phyloP scores from a whole-genome alignment of 352 stramenopile species.

The Globisporangium megalacanthum region DNA sequence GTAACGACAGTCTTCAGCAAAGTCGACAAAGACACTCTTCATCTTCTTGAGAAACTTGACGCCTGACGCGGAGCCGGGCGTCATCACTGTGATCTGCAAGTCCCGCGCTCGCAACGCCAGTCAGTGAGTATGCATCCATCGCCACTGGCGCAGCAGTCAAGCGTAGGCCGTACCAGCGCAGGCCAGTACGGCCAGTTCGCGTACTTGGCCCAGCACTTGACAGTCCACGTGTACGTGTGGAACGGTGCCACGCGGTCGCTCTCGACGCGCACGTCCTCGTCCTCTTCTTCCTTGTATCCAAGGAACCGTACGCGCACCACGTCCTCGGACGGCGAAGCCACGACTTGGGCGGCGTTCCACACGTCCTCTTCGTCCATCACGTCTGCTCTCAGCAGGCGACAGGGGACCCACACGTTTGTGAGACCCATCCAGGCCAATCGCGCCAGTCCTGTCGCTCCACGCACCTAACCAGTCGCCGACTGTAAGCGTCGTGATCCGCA shows the following conservation, averaged over 20 bases:
- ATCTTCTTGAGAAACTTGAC: conserved; percentile 25
- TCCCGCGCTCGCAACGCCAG: not conserved
- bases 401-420: not conserved
- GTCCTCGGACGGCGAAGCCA: not conserved
- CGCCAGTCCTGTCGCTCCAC: not conserved
- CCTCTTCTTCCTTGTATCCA: conserved; percentile 36
- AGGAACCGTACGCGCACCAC: conserved; percentile 40
- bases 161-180: conserved; percentile 33
- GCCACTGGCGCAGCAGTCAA: not conserved
- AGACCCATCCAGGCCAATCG: not conserved
- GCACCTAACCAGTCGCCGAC: conserved; percentile 10
- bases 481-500: conserved; percentile 1
- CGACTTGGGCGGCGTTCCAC: conserved; percentile 9
- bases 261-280: conserved; percentile 56
- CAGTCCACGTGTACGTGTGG: conserved; percentile 70
- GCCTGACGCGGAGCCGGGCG: conserved; percentile 30
- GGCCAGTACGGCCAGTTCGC: conserved; percentile 76
- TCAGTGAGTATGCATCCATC: not conserved
- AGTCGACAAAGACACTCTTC: conserved; percentile 41
- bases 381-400: not conserved
- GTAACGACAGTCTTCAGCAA: conserved; percentile 33
- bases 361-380: conserved; percentile 8
- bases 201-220: conserved; percentile 83
- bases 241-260: conserved; percentile 48
- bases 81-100: conserved; percentile 50